Evolutionary conservation across 148 eudicot genomes (phyloP).

Genomic region (Cornus suecica): DNA sequence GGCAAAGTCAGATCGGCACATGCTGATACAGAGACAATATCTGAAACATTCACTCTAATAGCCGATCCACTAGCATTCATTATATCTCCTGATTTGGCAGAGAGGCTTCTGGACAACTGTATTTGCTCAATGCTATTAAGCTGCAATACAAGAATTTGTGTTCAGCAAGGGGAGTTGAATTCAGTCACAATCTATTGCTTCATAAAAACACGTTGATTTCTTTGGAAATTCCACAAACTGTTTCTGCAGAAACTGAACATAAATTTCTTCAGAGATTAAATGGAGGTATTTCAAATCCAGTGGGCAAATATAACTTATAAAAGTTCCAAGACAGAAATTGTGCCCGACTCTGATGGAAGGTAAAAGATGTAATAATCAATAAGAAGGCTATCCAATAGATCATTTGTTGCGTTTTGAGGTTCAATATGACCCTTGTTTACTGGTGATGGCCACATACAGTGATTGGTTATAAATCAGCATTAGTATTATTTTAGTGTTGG

Average conservation of each 20-base stretch:
- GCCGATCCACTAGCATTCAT: constrained; percentile 33
- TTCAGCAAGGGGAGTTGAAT: not conserved
- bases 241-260: not conserved
- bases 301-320: not conserved
- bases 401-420: not conserved
- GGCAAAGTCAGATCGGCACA: constrained; percentile 94
- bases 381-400: not conserved
- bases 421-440: not conserved
- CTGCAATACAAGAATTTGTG: constrained; percentile 36
- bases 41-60: constrained; percentile 57
- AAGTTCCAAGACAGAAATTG: not conserved
- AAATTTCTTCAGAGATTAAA: not conserved
- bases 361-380: not conserved
- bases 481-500: not conserved
- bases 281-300: not conserved
- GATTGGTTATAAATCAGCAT: not conserved
- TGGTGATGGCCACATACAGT: not conserved
- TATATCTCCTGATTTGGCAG: constrained; percentile 47
- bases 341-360: not conserved
- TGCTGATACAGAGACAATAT: constrained; percentile 77
- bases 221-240: not conserved
- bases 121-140: constrained; percentile 53
- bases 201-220: not conserved
- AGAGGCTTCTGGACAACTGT: constrained; percentile 48
- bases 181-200: constrained; percentile 1